Percentiles rank a stretch among this genome's conserved stretches.
Conservation (phyloP, 768 basidiomycete genomes). For the Artomyces pyxidatus region DNA sequence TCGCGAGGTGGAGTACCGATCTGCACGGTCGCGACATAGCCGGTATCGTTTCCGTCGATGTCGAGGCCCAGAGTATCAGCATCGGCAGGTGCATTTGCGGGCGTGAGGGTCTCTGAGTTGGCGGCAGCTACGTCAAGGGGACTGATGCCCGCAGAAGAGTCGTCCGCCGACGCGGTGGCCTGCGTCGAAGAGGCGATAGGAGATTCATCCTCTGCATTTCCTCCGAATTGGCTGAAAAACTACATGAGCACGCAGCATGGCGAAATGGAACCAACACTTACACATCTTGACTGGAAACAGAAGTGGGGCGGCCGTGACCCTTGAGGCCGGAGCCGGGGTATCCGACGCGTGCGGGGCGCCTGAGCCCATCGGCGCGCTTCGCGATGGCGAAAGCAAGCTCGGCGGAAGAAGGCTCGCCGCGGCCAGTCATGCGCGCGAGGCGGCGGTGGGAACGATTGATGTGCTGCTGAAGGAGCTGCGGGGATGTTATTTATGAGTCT, state of each 20-base stretch:
- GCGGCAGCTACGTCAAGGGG: no score
- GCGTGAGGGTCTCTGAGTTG: no score
- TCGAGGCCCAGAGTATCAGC: constrained; percentile 56
- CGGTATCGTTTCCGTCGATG: constrained; percentile 56
- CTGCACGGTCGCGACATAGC: constrained; percentile 38
- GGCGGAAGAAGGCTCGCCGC: constrained; percentile 38
- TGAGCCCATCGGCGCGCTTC: no score
- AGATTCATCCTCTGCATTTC: no score
- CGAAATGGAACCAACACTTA: no score
- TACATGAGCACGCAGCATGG: no score
- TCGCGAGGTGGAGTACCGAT: constrained; percentile 36
- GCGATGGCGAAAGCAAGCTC: constrained; percentile 38
- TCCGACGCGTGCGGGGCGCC: constrained; percentile 3
- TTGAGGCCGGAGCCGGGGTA: constrained; percentile 2
- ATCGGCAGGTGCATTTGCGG: constrained; percentile 32
- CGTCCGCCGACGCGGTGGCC: no score
- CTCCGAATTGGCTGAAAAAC: no score
- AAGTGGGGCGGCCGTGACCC: constrained; percentile 16
- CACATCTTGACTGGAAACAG: no score
- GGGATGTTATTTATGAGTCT: not conserved
- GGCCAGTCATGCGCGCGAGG: constrained; percentile 62
- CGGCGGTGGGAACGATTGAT: constrained; percentile 59
- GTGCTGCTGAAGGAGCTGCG: constrained; percentile 59
- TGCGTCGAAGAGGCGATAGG: no score
- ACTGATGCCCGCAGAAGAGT: no score